Conservation (phyloP, 2,329 filamentous ascomycete genomes). For the Hirsutella rhossiliensis region DNA sequence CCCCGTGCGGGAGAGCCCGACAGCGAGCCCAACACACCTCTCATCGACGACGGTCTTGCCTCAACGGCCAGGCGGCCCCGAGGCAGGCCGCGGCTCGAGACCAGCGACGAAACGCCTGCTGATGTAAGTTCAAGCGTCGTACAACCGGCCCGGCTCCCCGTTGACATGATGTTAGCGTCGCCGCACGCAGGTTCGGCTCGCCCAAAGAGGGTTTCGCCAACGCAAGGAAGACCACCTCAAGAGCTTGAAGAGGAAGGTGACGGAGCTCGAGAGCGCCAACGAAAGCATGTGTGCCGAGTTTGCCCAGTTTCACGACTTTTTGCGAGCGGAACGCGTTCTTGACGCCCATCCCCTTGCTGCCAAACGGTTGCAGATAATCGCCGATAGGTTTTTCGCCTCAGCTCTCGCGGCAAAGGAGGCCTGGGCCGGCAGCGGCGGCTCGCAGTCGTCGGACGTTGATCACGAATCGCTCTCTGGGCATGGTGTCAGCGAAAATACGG, state of each 20-base stretch:
- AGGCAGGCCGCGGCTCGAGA: conserved; percentile 63
- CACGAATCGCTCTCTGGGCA: background rate
- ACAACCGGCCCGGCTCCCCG: too few species aligned
- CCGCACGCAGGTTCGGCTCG: conserved; percentile 75
- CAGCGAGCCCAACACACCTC: background rate
- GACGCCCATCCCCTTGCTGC: conserved; percentile 44
- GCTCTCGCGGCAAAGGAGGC: conserved; percentile 37
- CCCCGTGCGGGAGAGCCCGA: background rate
- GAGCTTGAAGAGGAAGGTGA: conserved; percentile 57
- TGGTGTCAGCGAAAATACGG: background rate
- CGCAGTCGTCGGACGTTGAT: conserved; percentile 3
- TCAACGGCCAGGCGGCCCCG: conserved; percentile 41
- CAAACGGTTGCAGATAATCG: conserved; percentile 42
- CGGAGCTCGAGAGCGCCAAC: conserved; percentile 55
- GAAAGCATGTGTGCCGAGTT: conserved; percentile 66
- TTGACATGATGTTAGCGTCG: conserved; percentile 43
- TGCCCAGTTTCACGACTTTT: conserved; percentile 51
- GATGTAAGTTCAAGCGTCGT: conserved; percentile 48
- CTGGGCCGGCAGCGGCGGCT: conserved; percentile 19
- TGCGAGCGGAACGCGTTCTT: conserved; percentile 44
- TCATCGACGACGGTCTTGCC: background rate
- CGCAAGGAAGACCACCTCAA: conserved; percentile 76
- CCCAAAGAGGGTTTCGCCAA: conserved; percentile 73
- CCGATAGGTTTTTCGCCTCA: conserved; percentile 35
- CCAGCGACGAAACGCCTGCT: conserved; percentile 64